Percentiles rank a stretch among this genome's conserved stretches.
phyloP scores from a whole-genome alignment of 106 monocot genomes.

The Dendrobium catenatum region DNA sequence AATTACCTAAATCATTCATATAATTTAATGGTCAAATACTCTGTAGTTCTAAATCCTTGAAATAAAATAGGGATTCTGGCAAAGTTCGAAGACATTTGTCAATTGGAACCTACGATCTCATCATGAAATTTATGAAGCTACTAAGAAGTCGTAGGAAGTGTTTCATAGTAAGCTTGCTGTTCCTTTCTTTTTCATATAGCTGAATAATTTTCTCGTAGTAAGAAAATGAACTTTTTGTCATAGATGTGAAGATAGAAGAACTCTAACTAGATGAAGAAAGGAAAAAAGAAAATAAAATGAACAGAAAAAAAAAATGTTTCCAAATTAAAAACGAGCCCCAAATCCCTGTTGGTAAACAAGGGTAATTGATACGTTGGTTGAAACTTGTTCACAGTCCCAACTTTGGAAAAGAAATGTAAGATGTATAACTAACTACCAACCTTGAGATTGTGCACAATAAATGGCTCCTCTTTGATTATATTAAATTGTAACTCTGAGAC shows the following conservation, averaged over 20 bases:
- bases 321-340: background rate
- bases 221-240: background rate
- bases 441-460: conserved; percentile 64
- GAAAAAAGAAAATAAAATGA: background rate
- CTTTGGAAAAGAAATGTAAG: background rate
- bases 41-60: no score
- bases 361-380: background rate
- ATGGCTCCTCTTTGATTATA: conserved; percentile 76
- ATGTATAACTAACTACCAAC: conserved; percentile 19
- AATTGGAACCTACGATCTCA: no score
- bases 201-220: background rate
- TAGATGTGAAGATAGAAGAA: background rate
- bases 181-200: no score
- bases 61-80: no score
- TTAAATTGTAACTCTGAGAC: conserved; percentile 91
- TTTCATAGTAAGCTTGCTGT: no score
- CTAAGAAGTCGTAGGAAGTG: no score
- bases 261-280: background rate
- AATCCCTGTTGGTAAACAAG: background rate
- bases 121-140: no score
- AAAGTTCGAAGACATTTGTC: no score
- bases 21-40: no score
- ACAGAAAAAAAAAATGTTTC: background rate
- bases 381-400: background rate
- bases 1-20: no score